Conservation (phyloP, 1,284 basidiomycete species). For the Cutaneotrichosporon mucoides region DNA sequence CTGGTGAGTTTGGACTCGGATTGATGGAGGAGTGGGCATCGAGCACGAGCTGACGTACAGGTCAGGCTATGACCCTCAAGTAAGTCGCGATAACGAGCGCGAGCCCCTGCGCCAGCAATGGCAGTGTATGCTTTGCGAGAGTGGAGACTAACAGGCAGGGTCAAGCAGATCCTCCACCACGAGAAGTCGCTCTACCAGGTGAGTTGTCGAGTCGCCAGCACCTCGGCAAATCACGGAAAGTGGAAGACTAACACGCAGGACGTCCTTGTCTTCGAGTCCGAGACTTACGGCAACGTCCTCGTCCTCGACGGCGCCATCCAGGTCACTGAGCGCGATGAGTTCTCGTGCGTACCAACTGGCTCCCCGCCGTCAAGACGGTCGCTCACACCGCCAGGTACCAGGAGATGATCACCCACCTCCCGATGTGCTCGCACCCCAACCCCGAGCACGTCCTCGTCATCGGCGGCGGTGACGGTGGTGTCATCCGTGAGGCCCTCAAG, state of each 20-base stretch:
- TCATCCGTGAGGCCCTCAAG: conserved; percentile 95
- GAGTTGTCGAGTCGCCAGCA: conserved; percentile 12
- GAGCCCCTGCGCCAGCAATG: not conserved
- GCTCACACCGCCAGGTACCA: conserved; percentile 67
- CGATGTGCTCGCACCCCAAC: conserved; percentile 91
- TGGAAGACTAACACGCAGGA: conserved; percentile 58
- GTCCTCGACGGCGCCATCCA: conserved; percentile 95
- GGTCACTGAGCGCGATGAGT: conserved; percentile 96
- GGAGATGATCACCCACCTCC: conserved; percentile 98
- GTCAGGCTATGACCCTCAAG: conserved; percentile 89
- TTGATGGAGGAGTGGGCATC: conserved; percentile 10
- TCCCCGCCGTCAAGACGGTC: not conserved
- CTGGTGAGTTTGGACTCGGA: conserved; percentile 53
- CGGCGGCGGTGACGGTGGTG: conserved; percentile 93
- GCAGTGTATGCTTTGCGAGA: not conserved
- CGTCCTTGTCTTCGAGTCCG: conserved; percentile 91
- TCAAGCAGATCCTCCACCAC: conserved; percentile 90
- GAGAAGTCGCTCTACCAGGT: conserved; percentile 78
- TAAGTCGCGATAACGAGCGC: conserved; percentile 21
- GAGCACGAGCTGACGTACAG: conserved; percentile 21
- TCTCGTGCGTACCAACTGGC: conserved; percentile 65
- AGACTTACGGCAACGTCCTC: conserved; percentile 92
- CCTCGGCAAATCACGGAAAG: not conserved
- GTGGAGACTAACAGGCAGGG: conserved; percentile 47
- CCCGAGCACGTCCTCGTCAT: conserved; percentile 95